Conservation (phyloP, 306 rosid species). For the Castanea crenata region DNA sequence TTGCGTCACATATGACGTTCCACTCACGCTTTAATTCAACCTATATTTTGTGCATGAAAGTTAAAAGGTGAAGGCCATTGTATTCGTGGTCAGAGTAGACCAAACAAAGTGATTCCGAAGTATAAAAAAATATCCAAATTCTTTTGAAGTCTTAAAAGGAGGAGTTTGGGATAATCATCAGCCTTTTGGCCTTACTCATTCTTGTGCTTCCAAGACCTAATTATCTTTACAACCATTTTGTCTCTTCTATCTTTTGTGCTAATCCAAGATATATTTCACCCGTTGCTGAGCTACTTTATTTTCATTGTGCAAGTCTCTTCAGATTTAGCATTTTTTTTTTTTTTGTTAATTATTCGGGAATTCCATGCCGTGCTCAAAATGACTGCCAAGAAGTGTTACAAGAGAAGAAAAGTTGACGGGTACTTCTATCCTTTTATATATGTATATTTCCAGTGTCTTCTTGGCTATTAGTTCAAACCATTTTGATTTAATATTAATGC, state of each 20-base stretch:
- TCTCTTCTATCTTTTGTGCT: background rate
- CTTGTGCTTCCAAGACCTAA: slow-evolving; percentile 14
- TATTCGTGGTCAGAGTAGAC: slow-evolving; percentile 8
- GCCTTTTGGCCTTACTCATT: background rate
- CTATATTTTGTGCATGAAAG: slow-evolving; percentile 22
- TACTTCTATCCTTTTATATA: background rate
- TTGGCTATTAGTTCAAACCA: background rate
- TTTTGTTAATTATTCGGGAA: background rate
- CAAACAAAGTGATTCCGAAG: slow-evolving; percentile 40
- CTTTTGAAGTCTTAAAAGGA: background rate
- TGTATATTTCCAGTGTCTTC: background rate
- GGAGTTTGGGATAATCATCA: slow-evolving; percentile 39
- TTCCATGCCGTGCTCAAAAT: background rate
- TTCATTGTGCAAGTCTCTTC: background rate
- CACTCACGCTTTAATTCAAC: slow-evolving; percentile 16
- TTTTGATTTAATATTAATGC: background rate
- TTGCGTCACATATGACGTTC: slow-evolving; percentile 19
- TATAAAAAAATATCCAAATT: slow-evolving; percentile 4
- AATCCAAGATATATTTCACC: no score
- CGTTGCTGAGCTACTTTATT: background rate
- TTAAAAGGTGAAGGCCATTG: slow-evolving; percentile 8
- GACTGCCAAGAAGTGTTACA: background rate
- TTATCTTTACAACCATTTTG: background rate
- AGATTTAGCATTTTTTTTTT: background rate
- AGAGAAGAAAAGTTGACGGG: background rate